Evolutionary conservation across 1,284 basidiomycete genomes (phyloP).

Genomic region (Leccinum fallax): DNA sequence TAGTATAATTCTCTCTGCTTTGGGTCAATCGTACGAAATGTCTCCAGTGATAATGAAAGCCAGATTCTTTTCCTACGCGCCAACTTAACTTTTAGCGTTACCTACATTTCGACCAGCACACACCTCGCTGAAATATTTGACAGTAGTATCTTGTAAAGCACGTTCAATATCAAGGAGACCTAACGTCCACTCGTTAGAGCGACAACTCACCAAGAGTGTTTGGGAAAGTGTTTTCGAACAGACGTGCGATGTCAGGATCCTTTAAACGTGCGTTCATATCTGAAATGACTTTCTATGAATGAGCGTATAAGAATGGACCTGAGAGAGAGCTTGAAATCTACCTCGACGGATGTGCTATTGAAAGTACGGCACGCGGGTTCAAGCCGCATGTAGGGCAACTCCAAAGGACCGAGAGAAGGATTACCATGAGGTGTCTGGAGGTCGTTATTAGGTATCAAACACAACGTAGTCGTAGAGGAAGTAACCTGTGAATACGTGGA

Average conservation of each 20-base stretch:
- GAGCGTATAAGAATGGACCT: not conserved
- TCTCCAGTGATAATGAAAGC: conserved; percentile 80
- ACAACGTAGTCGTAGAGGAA: not conserved
- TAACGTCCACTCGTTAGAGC: not conserved
- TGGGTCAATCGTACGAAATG: conserved; percentile 60
- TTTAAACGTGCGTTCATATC: conserved; percentile 72
- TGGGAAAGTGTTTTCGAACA: conserved; percentile 79
- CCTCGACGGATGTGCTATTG: conserved; percentile 72
- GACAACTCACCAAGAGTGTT: conserved; percentile 63
- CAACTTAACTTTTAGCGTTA: conserved; percentile 4
- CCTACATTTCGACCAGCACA: conserved; percentile 11
- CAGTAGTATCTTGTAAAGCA: conserved; percentile 60
- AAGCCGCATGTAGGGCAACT: conserved; percentile 72
- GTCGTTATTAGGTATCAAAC: conserved; percentile 3
- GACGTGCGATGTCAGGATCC: conserved; percentile 70
- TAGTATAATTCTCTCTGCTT: not conserved
- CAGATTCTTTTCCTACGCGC: conserved; percentile 55
- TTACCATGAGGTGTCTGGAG: conserved; percentile 57
- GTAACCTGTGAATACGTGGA: conserved; percentile 62
- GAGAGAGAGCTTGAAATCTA: conserved; percentile 27
- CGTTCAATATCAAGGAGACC: not conserved
- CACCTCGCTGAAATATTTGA: conserved; percentile 69
- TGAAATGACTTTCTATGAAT: conserved; percentile 57
- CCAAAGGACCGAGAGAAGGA: conserved; percentile 59
- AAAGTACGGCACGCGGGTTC: conserved; percentile 68